These are phyloP conservation scores for Suillus paluster DNA, from an alignment of 768 basidiomycete species.

Conservation along the genomic window DNA sequence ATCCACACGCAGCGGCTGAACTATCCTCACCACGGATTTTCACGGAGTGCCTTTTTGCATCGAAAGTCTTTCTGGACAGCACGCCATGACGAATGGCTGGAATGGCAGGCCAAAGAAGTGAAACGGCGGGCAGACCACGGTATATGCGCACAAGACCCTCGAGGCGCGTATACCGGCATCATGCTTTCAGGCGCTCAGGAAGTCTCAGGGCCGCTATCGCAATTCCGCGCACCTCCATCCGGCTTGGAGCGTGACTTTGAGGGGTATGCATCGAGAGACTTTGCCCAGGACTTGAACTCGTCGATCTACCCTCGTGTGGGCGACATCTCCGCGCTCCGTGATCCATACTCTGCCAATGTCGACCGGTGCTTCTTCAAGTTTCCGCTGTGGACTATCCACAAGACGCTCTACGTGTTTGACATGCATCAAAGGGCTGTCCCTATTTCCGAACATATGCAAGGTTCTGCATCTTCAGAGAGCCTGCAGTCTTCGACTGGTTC, in stretches of 20 bases:
- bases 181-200: constrained; percentile 1
- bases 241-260: constrained; percentile 35
- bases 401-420: constrained; percentile 67
- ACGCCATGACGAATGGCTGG: constrained; percentile 57
- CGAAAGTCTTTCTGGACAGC: constrained; percentile 66
- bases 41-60: constrained; percentile 60
- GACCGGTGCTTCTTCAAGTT: constrained; percentile 63
- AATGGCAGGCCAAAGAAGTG: constrained; percentile 30
- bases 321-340: constrained; percentile 60
- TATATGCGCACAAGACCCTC: constrained; percentile 6
- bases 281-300: constrained; percentile 24
- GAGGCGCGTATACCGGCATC: constrained; percentile 36
- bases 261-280: constrained; percentile 10
- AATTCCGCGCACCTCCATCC: constrained; percentile 27
- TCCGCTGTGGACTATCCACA: constrained; percentile 68
- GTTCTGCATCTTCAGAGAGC: neutral
- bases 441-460: neutral
- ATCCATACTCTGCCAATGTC: constrained; percentile 57
- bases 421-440: constrained; percentile 41
- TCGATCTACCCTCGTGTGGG: constrained; percentile 62
- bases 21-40: constrained; percentile 64
- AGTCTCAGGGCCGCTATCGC: constrained; percentile 17
- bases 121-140: constrained; percentile 13
- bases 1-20: constrained; percentile 41
- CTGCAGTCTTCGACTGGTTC: neutral